A percentile compares a stretch with the other conserved stretches of the same genome.
Conservation (phyloP, 1,284 basidiomycete species). For the Lentinula novae-zelandiae region DNA sequence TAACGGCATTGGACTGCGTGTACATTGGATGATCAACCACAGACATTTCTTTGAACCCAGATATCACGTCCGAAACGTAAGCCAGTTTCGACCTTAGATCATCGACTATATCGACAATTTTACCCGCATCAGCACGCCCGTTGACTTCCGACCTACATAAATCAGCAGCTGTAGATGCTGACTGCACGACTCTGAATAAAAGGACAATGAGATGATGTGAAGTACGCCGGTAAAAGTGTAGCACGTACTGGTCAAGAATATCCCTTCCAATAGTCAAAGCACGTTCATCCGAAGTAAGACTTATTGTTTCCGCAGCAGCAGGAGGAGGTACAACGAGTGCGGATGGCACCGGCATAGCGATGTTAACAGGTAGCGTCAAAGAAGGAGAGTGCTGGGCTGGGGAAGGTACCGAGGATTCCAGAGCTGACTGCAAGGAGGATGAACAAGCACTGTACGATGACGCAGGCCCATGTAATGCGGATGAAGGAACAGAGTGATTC, state of each 20-base stretch:
- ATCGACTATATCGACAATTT: conserved; percentile 27
- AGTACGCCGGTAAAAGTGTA: neutral
- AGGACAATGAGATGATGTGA: conserved; percentile 8
- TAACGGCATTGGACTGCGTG: neutral
- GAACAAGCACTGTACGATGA: conserved; percentile 33
- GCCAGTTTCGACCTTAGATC: conserved; percentile 36
- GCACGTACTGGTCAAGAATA: conserved; percentile 11
- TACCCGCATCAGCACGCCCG: conserved; percentile 24
- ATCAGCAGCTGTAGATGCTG: conserved; percentile 35
- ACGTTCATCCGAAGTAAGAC: neutral
- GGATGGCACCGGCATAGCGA: neutral
- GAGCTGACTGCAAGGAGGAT: conserved; percentile 44
- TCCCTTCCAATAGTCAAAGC: conserved; percentile 9
- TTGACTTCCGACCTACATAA: conserved; percentile 32
- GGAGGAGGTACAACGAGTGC: neutral
- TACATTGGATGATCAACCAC: conserved; percentile 5
- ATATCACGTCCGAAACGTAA: conserved; percentile 36
- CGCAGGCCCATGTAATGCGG: conserved; percentile 33
- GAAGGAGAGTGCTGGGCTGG: conserved; percentile 21
- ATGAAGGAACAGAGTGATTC: conserved; percentile 34
- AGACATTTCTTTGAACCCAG: conserved; percentile 14
- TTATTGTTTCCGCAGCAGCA: neutral
- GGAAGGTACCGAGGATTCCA: conserved; percentile 31
- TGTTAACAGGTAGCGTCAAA: conserved; percentile 1
- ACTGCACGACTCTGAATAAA: conserved; percentile 34